These are phyloP conservation scores for Chlorella sorokiniana DNA, from an alignment of 139 green algal genomes.

Conservation along the genomic window DNA sequence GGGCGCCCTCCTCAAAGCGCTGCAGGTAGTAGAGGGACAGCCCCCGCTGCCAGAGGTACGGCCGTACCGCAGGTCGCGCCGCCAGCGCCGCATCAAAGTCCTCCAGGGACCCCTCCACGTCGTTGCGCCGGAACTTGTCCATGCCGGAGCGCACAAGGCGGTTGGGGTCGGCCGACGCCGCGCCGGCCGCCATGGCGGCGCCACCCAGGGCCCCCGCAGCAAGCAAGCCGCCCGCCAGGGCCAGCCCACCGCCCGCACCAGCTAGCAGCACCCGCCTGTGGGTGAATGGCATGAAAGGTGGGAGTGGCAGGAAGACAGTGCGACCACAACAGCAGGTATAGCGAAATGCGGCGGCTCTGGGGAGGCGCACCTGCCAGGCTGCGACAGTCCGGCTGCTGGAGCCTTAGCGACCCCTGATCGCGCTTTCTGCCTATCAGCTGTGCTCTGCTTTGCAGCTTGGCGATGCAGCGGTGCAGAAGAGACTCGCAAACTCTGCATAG, in stretches of 20 bases:
- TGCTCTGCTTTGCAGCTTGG: too few relatives aligned
- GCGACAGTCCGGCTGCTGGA: background rate
- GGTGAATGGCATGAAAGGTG: background rate
- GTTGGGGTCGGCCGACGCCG: conserved; percentile 1
- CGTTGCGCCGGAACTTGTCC: conserved; percentile 38
- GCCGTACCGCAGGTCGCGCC: conserved; percentile 46
- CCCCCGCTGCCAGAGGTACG: conserved; percentile 63
- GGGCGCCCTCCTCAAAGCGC: conserved; percentile 60
- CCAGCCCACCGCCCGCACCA: conserved; percentile 2
- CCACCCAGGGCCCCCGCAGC: background rate
- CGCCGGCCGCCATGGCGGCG: background rate
- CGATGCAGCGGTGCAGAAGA: too few relatives aligned
- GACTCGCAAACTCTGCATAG: too few relatives aligned
- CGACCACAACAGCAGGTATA: background rate
- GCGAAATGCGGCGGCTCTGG: background rate
- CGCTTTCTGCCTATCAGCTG: background rate
- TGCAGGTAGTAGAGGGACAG: conserved; percentile 82
- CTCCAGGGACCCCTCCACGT: conserved; percentile 61
- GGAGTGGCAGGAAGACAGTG: background rate
- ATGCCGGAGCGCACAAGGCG: conserved; percentile 8
- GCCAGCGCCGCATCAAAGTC: conserved; percentile 68
- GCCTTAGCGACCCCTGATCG: too few relatives aligned
- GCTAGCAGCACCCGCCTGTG: conserved; percentile 2
- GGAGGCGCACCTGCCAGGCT: background rate
- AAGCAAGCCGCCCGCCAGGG: conserved; percentile 10